These are phyloP conservation scores for Musa acuminata DNA, from an alignment of 176 grass and related monocot species.

Conservation along the genomic window DNA sequence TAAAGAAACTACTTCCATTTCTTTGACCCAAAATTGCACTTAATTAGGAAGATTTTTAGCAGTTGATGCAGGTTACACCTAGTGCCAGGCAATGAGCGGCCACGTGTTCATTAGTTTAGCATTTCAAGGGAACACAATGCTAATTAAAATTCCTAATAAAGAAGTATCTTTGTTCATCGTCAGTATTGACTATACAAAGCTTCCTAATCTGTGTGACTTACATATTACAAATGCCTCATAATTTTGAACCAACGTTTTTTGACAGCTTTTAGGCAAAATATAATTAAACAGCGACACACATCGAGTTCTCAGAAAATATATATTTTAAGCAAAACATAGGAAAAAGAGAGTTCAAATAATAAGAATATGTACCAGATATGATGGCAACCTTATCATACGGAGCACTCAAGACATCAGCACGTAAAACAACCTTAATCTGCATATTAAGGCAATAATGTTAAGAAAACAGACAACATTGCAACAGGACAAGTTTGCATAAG, in stretches of 20 bases:
- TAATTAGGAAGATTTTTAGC: too few species aligned
- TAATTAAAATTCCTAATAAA: background rate
- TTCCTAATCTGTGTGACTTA: background rate
- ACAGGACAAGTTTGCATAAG: background rate
- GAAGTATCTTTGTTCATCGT: background rate
- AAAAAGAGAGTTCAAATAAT: conserved; percentile 9
- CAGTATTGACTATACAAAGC: background rate
- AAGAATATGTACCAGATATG: conserved; percentile 58
- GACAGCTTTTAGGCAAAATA: background rate
- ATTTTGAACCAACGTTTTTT: background rate
- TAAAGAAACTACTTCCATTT: too few species aligned
- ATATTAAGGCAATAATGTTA: conserved; percentile 12
- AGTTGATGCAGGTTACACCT: too few species aligned
- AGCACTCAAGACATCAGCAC: conserved; percentile 59
- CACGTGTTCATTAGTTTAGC: background rate
- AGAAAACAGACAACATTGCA: background rate
- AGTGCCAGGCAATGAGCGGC: too few species aligned
- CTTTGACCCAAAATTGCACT: too few species aligned
- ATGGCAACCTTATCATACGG: conserved; percentile 79
- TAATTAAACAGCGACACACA: background rate
- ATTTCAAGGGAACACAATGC: background rate
- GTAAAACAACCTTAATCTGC: conserved; percentile 98
- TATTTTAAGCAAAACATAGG: background rate
- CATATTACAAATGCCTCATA: background rate
- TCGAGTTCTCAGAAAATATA: background rate